Base-by-base conservation (phyloP, 2,329 filamentous ascomycete genomes). In the Colletotrichum sp. region DNA sequence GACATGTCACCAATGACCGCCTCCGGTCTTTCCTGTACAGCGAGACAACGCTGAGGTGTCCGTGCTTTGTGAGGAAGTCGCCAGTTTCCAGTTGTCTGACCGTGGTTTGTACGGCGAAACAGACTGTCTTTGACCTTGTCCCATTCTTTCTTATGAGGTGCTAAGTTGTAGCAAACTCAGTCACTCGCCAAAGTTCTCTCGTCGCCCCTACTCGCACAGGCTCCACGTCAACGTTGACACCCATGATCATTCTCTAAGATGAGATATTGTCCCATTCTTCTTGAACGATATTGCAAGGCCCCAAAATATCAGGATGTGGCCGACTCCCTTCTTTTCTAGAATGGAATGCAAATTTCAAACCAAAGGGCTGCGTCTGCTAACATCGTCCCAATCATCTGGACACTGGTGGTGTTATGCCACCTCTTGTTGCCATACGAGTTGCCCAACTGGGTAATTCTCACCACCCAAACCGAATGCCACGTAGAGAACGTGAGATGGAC, bases 171-270 rank as follows among this genome's bases (percentile, higher is more conserved):
- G 39, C 39, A 43, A 43, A 43, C 18, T n/a, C 39, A 1, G 39
- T 1, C 1, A n/a, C 8, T 43, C 39, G 0, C 0, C 39, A n/a
- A 43, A 43, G 1, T 43, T 1, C 18, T 48, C 5, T 12, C 0
- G 39, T 48, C 16, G 3, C 18, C 6, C 39, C 18, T n/a, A 3
- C 18, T 0, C 18, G 39, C 39, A 1, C 18, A 48, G 9, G 39
- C 18, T n/a, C 9, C 9, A 12, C 18, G 9, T 48, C 39, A n/a
- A n/a, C 1, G 0, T 48, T n/a, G 39, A n/a, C 9, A 3, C 9
- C 39, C 3, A 48, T 48, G 0, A 4, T n/a, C 39, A 48, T 48
- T 1, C 18, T n/a, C 5, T 2, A 2, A 21, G 18, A 48, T 3
- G 0, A n/a, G 39, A n/a, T n/a, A 0, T 12, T n/a, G 18, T 2